Evolutionary conservation across 2,329 filamentous ascomycete species (phyloP).

Genomic region (Lanzia echinophila): DNA sequence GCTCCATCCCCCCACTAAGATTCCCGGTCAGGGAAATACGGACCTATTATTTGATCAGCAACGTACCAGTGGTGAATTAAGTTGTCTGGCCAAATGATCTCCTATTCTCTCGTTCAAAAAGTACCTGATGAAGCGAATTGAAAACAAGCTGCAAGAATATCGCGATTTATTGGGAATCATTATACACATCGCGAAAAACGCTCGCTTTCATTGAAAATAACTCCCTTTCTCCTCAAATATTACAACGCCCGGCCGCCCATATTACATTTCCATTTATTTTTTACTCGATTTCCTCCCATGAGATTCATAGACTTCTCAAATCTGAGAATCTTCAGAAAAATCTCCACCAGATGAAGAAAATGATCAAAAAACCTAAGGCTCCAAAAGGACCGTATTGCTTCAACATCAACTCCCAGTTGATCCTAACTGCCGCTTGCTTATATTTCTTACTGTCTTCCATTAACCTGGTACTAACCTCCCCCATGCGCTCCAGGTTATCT

Average conservation of each 20-base stretch:
- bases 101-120: not conserved
- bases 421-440: conserved; percentile 81
- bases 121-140: not conserved
- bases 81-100: too few species aligned
- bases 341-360: conserved; percentile 85
- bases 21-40: too few species aligned
- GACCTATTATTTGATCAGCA: too few species aligned
- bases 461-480: conserved; percentile 80
- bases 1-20: too few species aligned
- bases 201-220: not conserved
- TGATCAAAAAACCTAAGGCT: conserved; percentile 70
- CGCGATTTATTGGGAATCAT: conserved; percentile 11
- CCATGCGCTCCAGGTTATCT: conserved; percentile 93
- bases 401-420: conserved; percentile 94
- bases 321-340: conserved; percentile 59
- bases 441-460: conserved; percentile 95
- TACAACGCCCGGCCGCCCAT: not conserved
- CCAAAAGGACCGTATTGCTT: conserved; percentile 96
- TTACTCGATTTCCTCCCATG: not conserved
- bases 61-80: too few species aligned
- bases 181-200: conserved; percentile 5
- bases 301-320: not conserved
- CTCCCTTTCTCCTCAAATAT: conserved; percentile 6
- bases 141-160: not conserved
- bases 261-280: not conserved